These are phyloP conservation scores for Daucus carota DNA, from an alignment of 129 eudicot genomes.

Conservation along the genomic window DH1_v3.0 NC_030384.2:41242501-41243000, in stretches of 20 bases:
- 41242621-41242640: conserved; percentile 34
- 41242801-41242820: conserved; percentile 66
- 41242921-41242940: conserved; percentile 55
- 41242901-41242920: conserved; percentile 29
- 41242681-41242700: conserved; percentile 67
- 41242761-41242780: conserved; percentile 78
- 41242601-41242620: conserved; percentile 25
- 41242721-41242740: conserved; percentile 51
- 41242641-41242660: conserved; percentile 36
- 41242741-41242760: conserved; percentile 67
- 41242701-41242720: conserved; percentile 62
- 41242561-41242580: conserved; percentile 13
- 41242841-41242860: conserved; percentile 16
- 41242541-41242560: not conserved
- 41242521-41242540: not conserved
- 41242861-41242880: conserved; percentile 13
- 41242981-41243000: not conserved
- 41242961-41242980: conserved; percentile 27
- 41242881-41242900: conserved; percentile 34
- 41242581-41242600: conserved; percentile 22
- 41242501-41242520: conserved; percentile 17
- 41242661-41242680: conserved; percentile 36
- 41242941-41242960: conserved; percentile 30
- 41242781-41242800: conserved; percentile 51
- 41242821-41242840: conserved; percentile 28